A percentile compares a stretch with the other conserved stretches of the same genome.
These are phyloP conservation scores for Zanthoxylum bungeanum DNA, from an alignment of 345 rosid genomes.

Conservation along the genomic window DNA sequence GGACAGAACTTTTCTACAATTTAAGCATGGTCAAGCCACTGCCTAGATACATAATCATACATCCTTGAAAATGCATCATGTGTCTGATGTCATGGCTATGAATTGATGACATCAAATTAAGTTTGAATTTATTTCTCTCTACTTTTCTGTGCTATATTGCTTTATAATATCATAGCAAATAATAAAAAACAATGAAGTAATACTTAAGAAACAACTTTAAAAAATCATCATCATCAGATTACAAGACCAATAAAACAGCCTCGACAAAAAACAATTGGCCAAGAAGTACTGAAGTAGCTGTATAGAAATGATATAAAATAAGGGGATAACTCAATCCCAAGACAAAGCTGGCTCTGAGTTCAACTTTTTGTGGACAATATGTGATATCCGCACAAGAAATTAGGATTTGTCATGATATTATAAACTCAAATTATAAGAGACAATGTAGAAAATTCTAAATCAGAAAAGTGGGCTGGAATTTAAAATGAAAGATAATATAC, in stretches of 20 bases:
- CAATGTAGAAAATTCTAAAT: background rate
- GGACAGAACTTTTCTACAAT: background rate
- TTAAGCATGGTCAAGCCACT: background rate
- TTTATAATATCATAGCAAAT: background rate
- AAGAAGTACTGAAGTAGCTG: background rate
- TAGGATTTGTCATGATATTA: background rate
- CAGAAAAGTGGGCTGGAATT: background rate
- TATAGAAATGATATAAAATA: background rate
- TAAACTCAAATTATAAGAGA: background rate
- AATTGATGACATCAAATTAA: background rate
- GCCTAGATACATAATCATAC: background rate
- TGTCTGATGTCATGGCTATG: background rate
- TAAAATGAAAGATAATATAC: conserved; percentile 24
- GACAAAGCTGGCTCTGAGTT: background rate
- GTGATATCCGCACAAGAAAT: background rate
- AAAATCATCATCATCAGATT: background rate
- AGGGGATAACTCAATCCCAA: background rate
- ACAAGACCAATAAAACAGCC: background rate
- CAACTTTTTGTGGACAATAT: background rate
- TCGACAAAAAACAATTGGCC: background rate
- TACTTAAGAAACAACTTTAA: background rate
- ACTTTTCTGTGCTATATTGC: background rate
- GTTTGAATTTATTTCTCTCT: background rate
- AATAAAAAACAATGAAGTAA: background rate
- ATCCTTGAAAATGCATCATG: background rate